Base-by-base conservation (phyloP, 768 basidiomycete genomes). In the Daedaleopsis nitida region DNA sequence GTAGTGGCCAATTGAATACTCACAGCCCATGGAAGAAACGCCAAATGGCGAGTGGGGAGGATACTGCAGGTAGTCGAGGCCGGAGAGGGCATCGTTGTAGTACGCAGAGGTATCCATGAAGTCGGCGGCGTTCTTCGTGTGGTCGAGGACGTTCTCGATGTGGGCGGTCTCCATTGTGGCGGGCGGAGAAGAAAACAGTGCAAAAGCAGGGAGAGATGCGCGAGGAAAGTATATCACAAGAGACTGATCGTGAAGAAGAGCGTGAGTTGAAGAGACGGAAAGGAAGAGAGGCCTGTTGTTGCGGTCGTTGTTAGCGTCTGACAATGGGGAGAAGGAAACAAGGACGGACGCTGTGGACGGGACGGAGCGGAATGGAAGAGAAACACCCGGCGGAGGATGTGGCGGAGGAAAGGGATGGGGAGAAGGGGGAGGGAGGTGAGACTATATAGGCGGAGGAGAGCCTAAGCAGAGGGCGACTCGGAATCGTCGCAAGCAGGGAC, bases 1-100 rank as follows among this genome's bases (percentile, higher is more conserved):
- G 48, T 47, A 35, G 49, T 63, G 57, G 47, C 5, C 47, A 51
- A 21, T 49, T 27, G 47, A 47, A 59, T 48, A 85, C 88, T 75
- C 72, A 89, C 89, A 74, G 69, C 83, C 80, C 74, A 91, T 83
- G 66, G 85, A 62, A 19, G 74, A 75, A 53, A 87, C 83, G 73
- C 83, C 83, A 62, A 86, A 89, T 45, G 80, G 77, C 11, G 86
- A 81, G 66, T 86, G 82, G 38, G 87, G 87, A 37, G 87, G 87
- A 74, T 88, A 88, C 75, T 87, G 86, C 66, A 91, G 83, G 72
- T 89, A 91, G 61, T 81, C 79, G 55, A 80, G 76, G 63, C 77
- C 75, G 32, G 75, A 72, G 55, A 79, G 73, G 27, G 78, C 66
- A 71, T 83, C 81, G 68, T 81, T 83, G 59, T 76, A 66, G 62